Base-by-base conservation (phyloP, 331 rosid species). In the Rosa hybrid region DNA sequence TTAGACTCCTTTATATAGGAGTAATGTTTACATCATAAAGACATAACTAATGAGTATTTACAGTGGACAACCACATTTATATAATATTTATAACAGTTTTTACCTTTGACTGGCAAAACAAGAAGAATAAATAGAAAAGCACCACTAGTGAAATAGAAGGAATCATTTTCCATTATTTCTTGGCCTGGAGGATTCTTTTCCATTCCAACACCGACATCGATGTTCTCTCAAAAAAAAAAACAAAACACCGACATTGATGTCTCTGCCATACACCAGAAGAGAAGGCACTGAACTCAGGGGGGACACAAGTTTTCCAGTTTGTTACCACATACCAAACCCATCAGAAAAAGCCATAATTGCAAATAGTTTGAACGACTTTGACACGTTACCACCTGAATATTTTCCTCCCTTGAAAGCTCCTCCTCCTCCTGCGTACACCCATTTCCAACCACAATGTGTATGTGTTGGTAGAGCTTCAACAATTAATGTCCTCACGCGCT, bases 401-500 rank as follows among this genome's bases (percentile, higher is more conserved):
- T 90, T 84, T 88, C 90, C 86, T 82, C 75, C 86, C 89, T 89
- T 91, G 41, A 73, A 89, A 87, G 89, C 83, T 62, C 46, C 77
- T 77, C 10, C 84, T 77, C 67, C 69, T 54, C 17, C 70, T 39
- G 54, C 63, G 41, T 44, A 67, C 63, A 34, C 51, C 69, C 25
- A 39, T 51, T 77, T 60, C 65, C 42, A 71, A 74, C 85, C 78
- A 67, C 49, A 50, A 14, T 7, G 11, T 39, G 14, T 27, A 65
- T 71, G 53, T 51, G 59, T 53, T 45, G 21, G n/a, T 42, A 41
- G 44, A 72, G n/a, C 44, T 59, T 59, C 45, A 20, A 39, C 14
- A 73, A 30, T 30, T 30, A 30, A 76, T 39, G 74, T 46, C 57
- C 17, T 11, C 85, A 85, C 91, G 89, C 86, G 84, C 74, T 20